These are phyloP conservation scores for Pythium brassicae DNA, from an alignment of 352 stramenopile genomes.

Conservation along the genomic window DNA sequence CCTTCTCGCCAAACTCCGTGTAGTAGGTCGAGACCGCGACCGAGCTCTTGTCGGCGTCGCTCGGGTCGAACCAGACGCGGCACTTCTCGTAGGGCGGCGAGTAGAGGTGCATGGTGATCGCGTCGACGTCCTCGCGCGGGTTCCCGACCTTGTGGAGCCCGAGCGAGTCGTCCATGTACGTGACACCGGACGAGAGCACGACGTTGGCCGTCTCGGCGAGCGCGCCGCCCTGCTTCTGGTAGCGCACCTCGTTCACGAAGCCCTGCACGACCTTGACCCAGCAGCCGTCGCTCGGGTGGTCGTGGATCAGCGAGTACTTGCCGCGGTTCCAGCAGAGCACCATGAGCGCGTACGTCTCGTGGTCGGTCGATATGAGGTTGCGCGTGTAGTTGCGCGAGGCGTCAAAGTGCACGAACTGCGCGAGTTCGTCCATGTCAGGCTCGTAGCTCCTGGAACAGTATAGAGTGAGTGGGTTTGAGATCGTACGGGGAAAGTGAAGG, in stretches of 20 bases:
- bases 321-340: constrained; percentile 91
- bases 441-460: constrained; percentile 28
- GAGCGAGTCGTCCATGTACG: constrained; percentile 89
- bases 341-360: constrained; percentile 92
- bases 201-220: constrained; percentile 65
- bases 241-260: constrained; percentile 88
- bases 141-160: constrained; percentile 92
- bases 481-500: neutral
- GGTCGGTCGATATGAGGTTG: constrained; percentile 92
- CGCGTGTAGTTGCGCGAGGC: constrained; percentile 89
- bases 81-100: constrained; percentile 90
- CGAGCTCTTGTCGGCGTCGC: constrained; percentile 49
- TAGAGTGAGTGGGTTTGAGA: neutral
- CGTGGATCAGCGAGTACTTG: constrained; percentile 78
- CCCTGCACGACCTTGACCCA: constrained; percentile 85
- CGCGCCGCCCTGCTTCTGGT: constrained; percentile 34
- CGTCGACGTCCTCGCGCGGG: constrained; percentile 48
- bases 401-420: constrained; percentile 83
- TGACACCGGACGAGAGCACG: constrained; percentile 61
- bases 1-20: constrained; percentile 68
- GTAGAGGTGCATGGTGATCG: constrained; percentile 94
- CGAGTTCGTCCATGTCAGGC: constrained; percentile 51
- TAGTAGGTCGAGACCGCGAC: constrained; percentile 79
- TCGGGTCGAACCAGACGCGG: constrained; percentile 80
- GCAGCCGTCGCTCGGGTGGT: constrained; percentile 86